Evolutionary conservation across 129 eudicot genomes (phyloP).

Genomic region (Pseudognaphalium luteoalbum): DNA sequence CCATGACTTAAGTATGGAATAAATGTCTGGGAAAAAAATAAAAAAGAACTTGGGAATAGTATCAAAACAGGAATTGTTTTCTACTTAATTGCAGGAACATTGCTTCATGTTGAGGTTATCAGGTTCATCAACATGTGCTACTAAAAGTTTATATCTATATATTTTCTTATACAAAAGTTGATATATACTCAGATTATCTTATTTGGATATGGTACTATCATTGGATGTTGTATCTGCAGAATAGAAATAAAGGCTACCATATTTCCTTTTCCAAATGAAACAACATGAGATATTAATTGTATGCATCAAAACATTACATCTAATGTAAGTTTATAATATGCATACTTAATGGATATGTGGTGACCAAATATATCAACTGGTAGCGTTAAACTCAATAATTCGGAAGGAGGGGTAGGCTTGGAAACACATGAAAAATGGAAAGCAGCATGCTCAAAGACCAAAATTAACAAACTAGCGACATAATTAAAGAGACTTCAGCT

Average conservation of each 20-base stretch:
- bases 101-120: constrained; percentile 35
- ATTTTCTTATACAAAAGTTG: not conserved
- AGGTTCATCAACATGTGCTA: constrained; percentile 5
- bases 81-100: constrained; percentile 2
- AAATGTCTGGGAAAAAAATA: constrained; percentile 1
- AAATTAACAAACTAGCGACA: not conserved
- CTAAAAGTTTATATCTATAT: not conserved
- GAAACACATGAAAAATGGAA: not conserved
- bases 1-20: constrained; percentile 23
- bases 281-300: no score
- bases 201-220: no score
- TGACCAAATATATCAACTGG: no score
- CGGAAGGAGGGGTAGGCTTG: not conserved
- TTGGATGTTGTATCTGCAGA: no score
- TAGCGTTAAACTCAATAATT: no score
- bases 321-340: no score
- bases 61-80: constrained; percentile 1
- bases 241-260: no score
- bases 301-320: no score
- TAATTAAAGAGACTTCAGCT: not conserved
- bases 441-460: not conserved
- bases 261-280: no score
- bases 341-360: no score
- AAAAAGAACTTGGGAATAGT: not conserved
- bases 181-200: not conserved